Conservation (phyloP, 2,329 filamentous ascomycete genomes). For the Cladobotryum mycophilum region DNA sequence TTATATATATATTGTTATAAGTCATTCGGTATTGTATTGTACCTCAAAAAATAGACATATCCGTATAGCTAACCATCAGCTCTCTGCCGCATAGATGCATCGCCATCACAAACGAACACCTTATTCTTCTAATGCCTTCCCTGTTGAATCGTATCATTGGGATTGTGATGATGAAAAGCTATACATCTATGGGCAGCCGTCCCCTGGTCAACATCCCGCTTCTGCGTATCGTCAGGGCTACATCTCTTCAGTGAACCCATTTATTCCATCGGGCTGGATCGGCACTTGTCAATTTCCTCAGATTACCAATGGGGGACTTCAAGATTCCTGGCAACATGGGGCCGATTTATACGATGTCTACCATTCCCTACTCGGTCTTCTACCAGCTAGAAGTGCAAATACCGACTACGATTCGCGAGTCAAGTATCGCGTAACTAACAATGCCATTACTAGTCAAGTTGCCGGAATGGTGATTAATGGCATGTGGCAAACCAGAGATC, state of each 20-base stretch:
- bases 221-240: constrained; percentile 61
- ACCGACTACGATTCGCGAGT: constrained; percentile 38
- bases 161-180: constrained; percentile 64
- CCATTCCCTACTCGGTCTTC: constrained; percentile 58
- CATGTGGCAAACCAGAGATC: constrained; percentile 50
- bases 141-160: constrained; percentile 66
- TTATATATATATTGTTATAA: no score
- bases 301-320: constrained; percentile 64
- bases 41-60: background rate
- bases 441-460: constrained; percentile 76
- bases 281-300: constrained; percentile 78
- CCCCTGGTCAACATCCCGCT: constrained; percentile 43
- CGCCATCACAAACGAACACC: constrained; percentile 81
- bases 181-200: constrained; percentile 60
- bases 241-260: constrained; percentile 58
- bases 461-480: constrained; percentile 67
- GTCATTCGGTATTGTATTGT: no score
- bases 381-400: constrained; percentile 46
- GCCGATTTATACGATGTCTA: constrained; percentile 74
- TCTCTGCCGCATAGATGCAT: constrained; percentile 50
- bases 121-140: constrained; percentile 72
- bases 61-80: background rate
- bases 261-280: constrained; percentile 58
- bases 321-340: constrained; percentile 71
- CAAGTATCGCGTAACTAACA: constrained; percentile 69